Evolutionary conservation across 1,284 basidiomycete genomes (phyloP), one percentile per base, ranked within the genome.

Genomic region (Spongispora temasekensis): DNA sequence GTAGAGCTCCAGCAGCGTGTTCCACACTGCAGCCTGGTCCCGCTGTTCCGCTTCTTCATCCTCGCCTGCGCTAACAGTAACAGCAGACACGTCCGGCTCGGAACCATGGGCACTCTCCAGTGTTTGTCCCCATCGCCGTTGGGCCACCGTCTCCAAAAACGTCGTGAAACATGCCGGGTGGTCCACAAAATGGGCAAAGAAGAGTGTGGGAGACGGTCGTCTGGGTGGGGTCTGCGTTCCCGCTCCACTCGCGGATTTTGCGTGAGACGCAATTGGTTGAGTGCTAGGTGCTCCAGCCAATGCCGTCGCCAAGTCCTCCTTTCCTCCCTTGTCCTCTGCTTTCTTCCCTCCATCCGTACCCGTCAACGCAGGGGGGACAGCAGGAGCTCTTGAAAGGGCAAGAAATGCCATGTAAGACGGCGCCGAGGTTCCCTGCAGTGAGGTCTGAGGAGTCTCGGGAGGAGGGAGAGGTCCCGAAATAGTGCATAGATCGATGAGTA

Each of bases 171-270:
- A 86, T 2, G 81, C 81, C 61, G 90, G 88, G 69, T 97, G 94
- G 67, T 96, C 93, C 44, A 98, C 90, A 67, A 98, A 99, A 74
- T 97, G 94, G 0, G 96, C 89, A 70, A 98, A 98, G 75, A 95
- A 98, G 32, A 91, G 81, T 1, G 89, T 82, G 0, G 96, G 95
- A 0, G 94, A 94, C 0, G 94, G 92, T 0, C 87, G 81, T 61
- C 85, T 84, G 58, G 78, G 71, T 2, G 74, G 75, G 0, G 65
- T 63, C 15, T 71, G 67, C 1, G 65, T 58, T 6, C 54, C 72
- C 69, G 63, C 25, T 35, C 70, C 69, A 3, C 67, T 44, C 8
- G 57, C 28, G 17, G 67, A 46, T 46, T 48, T 62, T 27, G 13
- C 48, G 19, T 63, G 65, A 0, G 59, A 55, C 3, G n/a, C 59